Percentiles rank a stretch among this genome's conserved stretches.
Evolutionary conservation across 371 early-diverging fungal species (phyloP).

Genomic region (Haplosporangium sp.): DNA sequence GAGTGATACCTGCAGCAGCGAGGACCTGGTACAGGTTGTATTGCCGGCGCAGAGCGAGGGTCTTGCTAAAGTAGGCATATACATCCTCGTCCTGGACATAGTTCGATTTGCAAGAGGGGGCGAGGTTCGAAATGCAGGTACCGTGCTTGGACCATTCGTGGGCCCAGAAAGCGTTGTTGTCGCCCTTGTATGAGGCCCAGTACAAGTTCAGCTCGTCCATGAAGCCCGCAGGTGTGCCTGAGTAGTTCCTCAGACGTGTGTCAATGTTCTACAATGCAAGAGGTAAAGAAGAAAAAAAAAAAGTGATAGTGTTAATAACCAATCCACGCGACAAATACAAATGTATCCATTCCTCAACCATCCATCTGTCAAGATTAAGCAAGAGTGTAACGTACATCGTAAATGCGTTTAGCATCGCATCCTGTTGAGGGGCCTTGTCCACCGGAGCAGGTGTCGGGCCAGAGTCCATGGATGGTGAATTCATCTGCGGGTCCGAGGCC

Average conservation of each 20-base stretch:
- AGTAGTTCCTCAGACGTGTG: slow-evolving; percentile 39
- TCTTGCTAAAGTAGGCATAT: slow-evolving; percentile 64
- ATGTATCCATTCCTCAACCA: no score
- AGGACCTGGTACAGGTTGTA: slow-evolving; percentile 72
- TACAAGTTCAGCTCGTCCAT: slow-evolving; percentile 69
- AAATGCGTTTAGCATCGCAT: slow-evolving; percentile 72
- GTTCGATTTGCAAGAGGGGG: slow-evolving; percentile 66
- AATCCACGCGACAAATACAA: no score
- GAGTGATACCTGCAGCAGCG: slow-evolving; percentile 66
- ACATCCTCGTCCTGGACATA: slow-evolving; percentile 64
- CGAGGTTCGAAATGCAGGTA: slow-evolving; percentile 76
- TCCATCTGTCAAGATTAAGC: background rate
- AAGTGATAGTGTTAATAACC: background rate
- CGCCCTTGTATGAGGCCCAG: slow-evolving; percentile 81
- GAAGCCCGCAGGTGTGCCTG: slow-evolving; percentile 47
- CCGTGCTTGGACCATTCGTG: slow-evolving; percentile 90
- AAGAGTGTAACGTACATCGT: slow-evolving; percentile 43
- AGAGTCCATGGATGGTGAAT: slow-evolving; percentile 82
- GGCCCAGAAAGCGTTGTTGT: slow-evolving; percentile 58
- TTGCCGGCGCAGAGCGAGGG: slow-evolving; percentile 62
- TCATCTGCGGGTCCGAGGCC: slow-evolving; percentile 63
- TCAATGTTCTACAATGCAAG: slow-evolving; percentile 22
- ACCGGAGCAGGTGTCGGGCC: slow-evolving; percentile 84
- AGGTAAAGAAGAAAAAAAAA: background rate
- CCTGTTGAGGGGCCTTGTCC: slow-evolving; percentile 67